Percentiles rank a stretch among this genome's conserved stretches.
These are phyloP conservation scores for Asclepias syriaca DNA, from an alignment of 257 asterid species.

Conservation along the genomic window DNA sequence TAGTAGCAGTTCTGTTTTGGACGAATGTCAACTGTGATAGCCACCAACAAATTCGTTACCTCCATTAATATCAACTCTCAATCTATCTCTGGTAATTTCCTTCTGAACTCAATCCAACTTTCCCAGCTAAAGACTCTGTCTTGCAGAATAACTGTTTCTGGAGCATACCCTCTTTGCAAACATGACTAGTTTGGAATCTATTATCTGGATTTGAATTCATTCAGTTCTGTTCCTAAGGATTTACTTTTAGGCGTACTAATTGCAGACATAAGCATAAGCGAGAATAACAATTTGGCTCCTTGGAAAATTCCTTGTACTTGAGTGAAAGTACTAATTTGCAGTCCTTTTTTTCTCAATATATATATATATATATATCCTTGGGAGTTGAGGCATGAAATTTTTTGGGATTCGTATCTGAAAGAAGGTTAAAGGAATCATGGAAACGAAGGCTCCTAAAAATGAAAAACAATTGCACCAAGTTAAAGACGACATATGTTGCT, in stretches of 20 bases:
- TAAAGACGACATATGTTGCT: no score
- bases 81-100: slow-evolving; percentile 63
- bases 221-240: slow-evolving; percentile 42
- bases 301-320: slow-evolving; percentile 70
- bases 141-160: slow-evolving; percentile 60
- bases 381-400: no score
- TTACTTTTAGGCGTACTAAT: slow-evolving; percentile 53
- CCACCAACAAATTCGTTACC: slow-evolving; percentile 34
- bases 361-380: no score
- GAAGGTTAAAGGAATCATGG: no score
- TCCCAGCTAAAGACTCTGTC: slow-evolving; percentile 43
- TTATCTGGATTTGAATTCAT: slow-evolving; percentile 52
- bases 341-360: slow-evolving; percentile 19
- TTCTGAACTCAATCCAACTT: slow-evolving; percentile 31
- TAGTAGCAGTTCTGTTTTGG: slow-evolving; percentile 58
- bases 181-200: slow-evolving; percentile 40
- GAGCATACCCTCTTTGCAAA: slow-evolving; percentile 75
- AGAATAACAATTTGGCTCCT: slow-evolving; percentile 33
- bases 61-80: slow-evolving; percentile 48
- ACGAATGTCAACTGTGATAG: slow-evolving; percentile 50
- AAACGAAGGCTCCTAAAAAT: no score
- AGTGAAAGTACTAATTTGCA: slow-evolving; percentile 48
- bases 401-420: no score
- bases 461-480: no score
- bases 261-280: slow-evolving; percentile 47